phyloP scores from a whole-genome alignment of 768 basidiomycete genomes.

The Pulveroboletus sp. region DNA sequence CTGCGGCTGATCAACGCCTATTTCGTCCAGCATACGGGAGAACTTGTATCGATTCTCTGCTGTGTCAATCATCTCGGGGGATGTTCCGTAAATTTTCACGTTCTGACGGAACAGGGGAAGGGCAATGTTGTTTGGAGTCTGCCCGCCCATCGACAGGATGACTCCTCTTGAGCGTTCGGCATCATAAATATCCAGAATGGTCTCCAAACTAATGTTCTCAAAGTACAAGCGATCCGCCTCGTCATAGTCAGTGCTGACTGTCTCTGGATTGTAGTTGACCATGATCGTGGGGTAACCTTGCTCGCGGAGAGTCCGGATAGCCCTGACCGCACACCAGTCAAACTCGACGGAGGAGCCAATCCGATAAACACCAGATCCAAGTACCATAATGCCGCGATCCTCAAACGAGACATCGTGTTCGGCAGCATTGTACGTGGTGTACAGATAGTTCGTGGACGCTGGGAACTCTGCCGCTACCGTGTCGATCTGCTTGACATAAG shows the following conservation, averaged over 20 bases:
- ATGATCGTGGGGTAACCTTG: slow-evolving; percentile 93
- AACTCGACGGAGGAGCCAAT: slow-evolving; percentile 99
- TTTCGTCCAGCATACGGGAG: slow-evolving; percentile 94
- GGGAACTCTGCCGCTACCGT: slow-evolving; percentile 99
- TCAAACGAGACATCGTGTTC: slow-evolving; percentile 89
- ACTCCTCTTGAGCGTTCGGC: slow-evolving; percentile 83
- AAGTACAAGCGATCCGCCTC: slow-evolving; percentile 98
- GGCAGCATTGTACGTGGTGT: slow-evolving; percentile 95
- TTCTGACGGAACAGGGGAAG: slow-evolving; percentile 94
- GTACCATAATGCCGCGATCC: slow-evolving; percentile 93
- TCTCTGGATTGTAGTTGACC: slow-evolving; percentile 99
- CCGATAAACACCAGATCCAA: slow-evolving; percentile 97
- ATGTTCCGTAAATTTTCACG: slow-evolving; percentile 97
- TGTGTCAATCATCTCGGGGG: slow-evolving; percentile 99
- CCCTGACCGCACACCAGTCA: slow-evolving; percentile 98
- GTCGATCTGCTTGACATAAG: slow-evolving; percentile 98
- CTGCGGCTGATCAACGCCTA: slow-evolving; percentile 95
- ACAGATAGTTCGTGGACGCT: slow-evolving; percentile 97
- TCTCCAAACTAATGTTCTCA: slow-evolving; percentile 96
- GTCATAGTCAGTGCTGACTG: slow-evolving; percentile 98
- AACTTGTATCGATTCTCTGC: slow-evolving; percentile 99
- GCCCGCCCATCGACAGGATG: slow-evolving; percentile 97
- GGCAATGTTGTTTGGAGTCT: slow-evolving; percentile 98
- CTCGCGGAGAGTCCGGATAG: slow-evolving; percentile 94
- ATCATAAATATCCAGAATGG: slow-evolving; percentile 96